Percentiles rank a stretch among this genome's conserved stretches.
These are phyloP conservation scores for Neofusicoccum cordaticola DNA, from an alignment of 2,329 filamentous ascomycete species.

Conservation along the genomic window DNA sequence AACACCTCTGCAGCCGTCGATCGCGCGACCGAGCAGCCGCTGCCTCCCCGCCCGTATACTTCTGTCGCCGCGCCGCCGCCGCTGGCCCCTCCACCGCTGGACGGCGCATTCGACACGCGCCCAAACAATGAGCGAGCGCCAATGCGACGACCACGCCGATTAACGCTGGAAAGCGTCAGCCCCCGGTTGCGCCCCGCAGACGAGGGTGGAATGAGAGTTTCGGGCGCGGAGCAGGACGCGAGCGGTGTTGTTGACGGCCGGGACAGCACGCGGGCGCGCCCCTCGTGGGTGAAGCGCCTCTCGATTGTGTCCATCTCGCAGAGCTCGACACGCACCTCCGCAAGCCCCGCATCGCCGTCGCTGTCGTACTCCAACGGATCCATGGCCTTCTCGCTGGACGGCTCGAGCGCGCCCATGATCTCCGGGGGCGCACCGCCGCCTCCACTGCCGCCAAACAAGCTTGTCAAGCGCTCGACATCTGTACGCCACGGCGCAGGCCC, in stretches of 20 bases:
- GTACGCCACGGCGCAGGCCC: constrained; percentile 48
- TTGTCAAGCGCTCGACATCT: constrained; percentile 70
- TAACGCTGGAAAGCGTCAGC: constrained; percentile 29
- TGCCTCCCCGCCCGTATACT: constrained; percentile 5
- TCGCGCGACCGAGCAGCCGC: background rate
- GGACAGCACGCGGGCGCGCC: constrained; percentile 37
- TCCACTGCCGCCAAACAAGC: constrained; percentile 64
- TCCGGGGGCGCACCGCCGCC: constrained; percentile 35
- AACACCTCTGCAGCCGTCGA: background rate
- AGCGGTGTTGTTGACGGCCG: constrained; percentile 26
- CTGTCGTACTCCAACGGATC: constrained; percentile 62
- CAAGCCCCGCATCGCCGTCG: constrained; percentile 64
- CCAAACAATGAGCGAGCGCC: constrained; percentile 9
- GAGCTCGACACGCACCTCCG: constrained; percentile 61
- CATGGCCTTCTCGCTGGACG: constrained; percentile 44
- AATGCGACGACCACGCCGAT: constrained; percentile 26
- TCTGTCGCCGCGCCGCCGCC: background rate
- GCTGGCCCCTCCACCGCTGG: constrained; percentile 1
- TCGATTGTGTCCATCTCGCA: constrained; percentile 65
- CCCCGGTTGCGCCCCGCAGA: constrained; percentile 23
- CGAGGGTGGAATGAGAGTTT: constrained; percentile 18
- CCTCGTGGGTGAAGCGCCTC: constrained; percentile 70
- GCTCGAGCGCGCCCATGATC: constrained; percentile 64
- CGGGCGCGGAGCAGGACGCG: background rate
- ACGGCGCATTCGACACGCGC: constrained; percentile 4